These are phyloP conservation scores for Yamadazyma blattariae DNA, from an alignment of 1,139 yeast species.

Conservation along the genomic window DNA sequence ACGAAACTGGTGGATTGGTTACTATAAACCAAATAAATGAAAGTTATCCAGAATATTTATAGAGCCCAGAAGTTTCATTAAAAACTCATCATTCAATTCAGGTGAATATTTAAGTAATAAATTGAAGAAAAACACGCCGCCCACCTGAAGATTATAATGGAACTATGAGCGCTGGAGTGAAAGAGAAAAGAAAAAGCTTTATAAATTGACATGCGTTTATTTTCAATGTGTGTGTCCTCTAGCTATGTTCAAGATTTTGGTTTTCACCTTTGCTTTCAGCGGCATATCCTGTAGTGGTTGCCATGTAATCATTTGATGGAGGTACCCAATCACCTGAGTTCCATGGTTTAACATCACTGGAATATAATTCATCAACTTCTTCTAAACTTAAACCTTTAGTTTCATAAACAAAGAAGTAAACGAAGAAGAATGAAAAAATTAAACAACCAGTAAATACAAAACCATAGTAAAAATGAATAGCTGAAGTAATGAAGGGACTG, in stretches of 20 bases:
- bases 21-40: constrained; percentile 69
- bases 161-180: too few species aligned
- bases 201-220: too few species aligned
- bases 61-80: constrained; percentile 75
- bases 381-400: constrained; percentile 67
- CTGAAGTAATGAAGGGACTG: constrained; percentile 63
- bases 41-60: constrained; percentile 35
- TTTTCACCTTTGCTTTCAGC: constrained; percentile 25
- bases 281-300: constrained; percentile 28
- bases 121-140: constrained; percentile 12
- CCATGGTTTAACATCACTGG: constrained; percentile 44
- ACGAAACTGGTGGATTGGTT: constrained; percentile 84
- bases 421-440: constrained; percentile 52
- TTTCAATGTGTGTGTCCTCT: too few species aligned
- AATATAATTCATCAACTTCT: constrained; percentile 65
- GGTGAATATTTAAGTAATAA: constrained; percentile 59
- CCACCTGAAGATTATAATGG: too few species aligned
- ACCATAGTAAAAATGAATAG: constrained; percentile 54
- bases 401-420: constrained; percentile 58
- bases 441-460: constrained; percentile 73
- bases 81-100: constrained; percentile 57
- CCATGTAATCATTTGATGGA: constrained; percentile 29
- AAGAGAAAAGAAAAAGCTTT: too few species aligned
- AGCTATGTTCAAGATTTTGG: too few species aligned
- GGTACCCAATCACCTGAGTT: constrained; percentile 44